These are phyloP conservation scores for Cubamyces lactineus DNA, from an alignment of 768 basidiomycete genomes.

Conservation along the genomic window DNA sequence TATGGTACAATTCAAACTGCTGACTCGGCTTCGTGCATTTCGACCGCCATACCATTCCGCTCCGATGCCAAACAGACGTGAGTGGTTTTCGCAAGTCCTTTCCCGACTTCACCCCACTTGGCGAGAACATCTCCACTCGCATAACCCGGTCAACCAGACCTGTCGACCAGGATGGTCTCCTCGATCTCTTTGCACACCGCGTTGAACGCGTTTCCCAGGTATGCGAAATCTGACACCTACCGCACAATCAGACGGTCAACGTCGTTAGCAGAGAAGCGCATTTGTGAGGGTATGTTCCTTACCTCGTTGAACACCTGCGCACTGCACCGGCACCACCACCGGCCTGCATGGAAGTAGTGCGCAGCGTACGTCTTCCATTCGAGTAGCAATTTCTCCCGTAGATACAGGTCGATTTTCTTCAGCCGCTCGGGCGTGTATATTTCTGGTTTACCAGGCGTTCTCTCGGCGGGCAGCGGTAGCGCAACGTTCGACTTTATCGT, in stretches of 20 bases:
- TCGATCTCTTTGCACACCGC: slow-evolving; percentile 31
- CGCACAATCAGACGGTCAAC: neutral
- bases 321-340: slow-evolving; percentile 41
- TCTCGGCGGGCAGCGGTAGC: slow-evolving; percentile 41
- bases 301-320: slow-evolving; percentile 45
- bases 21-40: too few species aligned
- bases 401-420: slow-evolving; percentile 12
- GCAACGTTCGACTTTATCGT: slow-evolving; percentile 45
- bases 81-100: too few species aligned
- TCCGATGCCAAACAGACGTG: too few species aligned
- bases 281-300: neutral
- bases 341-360: slow-evolving; percentile 35
- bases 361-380: slow-evolving; percentile 36
- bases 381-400: slow-evolving; percentile 33
- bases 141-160: neutral
- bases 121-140: too few species aligned
- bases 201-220: slow-evolving; percentile 30
- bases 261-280: neutral
- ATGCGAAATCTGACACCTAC: slow-evolving; percentile 35
- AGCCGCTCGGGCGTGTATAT: slow-evolving; percentile 24
- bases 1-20: too few species aligned
- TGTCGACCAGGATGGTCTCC: slow-evolving; percentile 24
- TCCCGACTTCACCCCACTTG: too few species aligned
- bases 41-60: too few species aligned
- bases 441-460: slow-evolving; percentile 4